Evolutionary conservation across 1,139 yeast genomes (phyloP).

Genomic region (Waltiozyma sp.): DNA sequence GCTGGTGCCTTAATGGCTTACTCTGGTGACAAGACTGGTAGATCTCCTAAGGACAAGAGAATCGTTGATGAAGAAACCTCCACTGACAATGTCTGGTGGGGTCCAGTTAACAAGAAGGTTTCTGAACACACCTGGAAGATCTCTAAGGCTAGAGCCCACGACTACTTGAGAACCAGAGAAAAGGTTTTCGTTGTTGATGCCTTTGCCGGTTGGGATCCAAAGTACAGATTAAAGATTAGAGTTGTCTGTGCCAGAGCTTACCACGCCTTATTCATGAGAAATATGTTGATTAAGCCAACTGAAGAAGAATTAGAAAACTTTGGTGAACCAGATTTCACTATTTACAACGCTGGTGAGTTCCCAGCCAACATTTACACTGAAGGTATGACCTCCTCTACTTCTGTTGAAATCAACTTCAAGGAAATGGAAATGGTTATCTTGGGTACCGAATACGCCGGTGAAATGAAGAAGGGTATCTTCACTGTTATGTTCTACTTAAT

Average conservation of each 20-base stretch:
- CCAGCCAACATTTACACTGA: constrained; percentile 95
- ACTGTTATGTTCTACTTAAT: constrained; percentile 97
- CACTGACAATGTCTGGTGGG: constrained; percentile 91
- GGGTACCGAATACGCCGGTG: constrained; percentile 99
- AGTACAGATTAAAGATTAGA: constrained; percentile 93
- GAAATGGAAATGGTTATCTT: constrained; percentile 98
- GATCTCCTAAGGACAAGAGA: constrained; percentile 97
- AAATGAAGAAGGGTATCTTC: constrained; percentile 98
- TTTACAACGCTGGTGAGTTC: constrained; percentile 98
- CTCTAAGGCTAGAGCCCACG: constrained; percentile 93
- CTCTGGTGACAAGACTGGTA: constrained; percentile 93
- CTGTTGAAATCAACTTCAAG: constrained; percentile 93
- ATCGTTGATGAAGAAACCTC: constrained; percentile 92
- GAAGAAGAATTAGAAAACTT: constrained; percentile 78
- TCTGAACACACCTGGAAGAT: constrained; percentile 93
- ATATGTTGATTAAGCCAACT: constrained; percentile 94
- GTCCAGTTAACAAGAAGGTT: constrained; percentile 94
- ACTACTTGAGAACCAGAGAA: constrained; percentile 91
- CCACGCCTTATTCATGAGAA: constrained; percentile 96
- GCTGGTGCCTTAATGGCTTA: constrained; percentile 94
- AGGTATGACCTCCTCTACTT: constrained; percentile 95
- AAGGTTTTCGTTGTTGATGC: constrained; percentile 94
- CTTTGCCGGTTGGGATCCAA: constrained; percentile 98
- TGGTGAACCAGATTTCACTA: constrained; percentile 97
- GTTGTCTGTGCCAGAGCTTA: constrained; percentile 97